A percentile compares a stretch with the other conserved stretches of the same genome.
Conservation (phyloP, 768 basidiomycete genomes). For the Psilocybe cyanescens region DNA sequence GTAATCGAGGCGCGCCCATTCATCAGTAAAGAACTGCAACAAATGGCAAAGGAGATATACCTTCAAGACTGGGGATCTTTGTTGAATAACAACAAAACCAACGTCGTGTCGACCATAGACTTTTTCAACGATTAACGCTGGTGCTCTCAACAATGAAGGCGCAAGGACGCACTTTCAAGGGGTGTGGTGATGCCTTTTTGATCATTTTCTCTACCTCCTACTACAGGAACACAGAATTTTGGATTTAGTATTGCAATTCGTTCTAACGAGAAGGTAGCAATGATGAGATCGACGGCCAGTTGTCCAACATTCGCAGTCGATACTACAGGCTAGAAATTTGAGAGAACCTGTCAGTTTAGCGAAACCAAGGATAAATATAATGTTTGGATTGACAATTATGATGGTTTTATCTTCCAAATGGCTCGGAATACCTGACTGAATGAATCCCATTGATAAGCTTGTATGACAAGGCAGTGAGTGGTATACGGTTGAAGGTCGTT, state of each 20-base stretch:
- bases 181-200: conserved; percentile 69
- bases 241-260: conserved; percentile 69
- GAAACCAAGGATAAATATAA: background rate
- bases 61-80: conserved; percentile 80
- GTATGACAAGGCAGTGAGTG: too few species aligned
- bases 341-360: background rate
- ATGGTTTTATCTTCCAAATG: conserved; percentile 43
- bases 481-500: too few species aligned
- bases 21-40: background rate
- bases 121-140: conserved; percentile 38
- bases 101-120: conserved; percentile 63
- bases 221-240: conserved; percentile 67
- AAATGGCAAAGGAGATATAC: conserved; percentile 36
- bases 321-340: conserved; percentile 59
- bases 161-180: conserved; percentile 62
- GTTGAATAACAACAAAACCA: conserved; percentile 70
- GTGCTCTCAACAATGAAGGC: conserved; percentile 5
- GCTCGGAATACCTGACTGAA: conserved; percentile 30
- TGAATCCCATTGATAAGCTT: conserved; percentile 34
- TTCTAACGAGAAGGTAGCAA: conserved; percentile 63
- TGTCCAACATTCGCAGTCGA: conserved; percentile 85
- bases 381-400: conserved; percentile 42
- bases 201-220: conserved; percentile 70
- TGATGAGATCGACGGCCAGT: conserved; percentile 74
- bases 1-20: conserved; percentile 3